Base-by-base conservation (phyloP, 2,329 filamentous ascomycete genomes). In the Cladorrhinum sp. region DNA sequence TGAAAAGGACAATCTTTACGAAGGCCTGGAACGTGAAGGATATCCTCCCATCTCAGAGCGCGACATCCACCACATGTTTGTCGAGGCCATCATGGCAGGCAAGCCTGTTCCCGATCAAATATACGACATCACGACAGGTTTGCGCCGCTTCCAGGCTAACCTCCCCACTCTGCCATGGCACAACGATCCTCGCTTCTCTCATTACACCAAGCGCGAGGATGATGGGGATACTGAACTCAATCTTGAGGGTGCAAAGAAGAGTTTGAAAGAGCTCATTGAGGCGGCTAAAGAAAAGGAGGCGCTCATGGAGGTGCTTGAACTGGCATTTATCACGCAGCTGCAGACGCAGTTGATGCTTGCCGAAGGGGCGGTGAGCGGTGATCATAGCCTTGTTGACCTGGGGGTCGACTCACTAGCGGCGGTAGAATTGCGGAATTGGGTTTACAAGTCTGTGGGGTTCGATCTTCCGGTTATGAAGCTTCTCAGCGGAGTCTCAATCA, bases 11-110 rank as follows among this genome's bases (percentile, higher is more conserved):
- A 64, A 73, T 10, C 64, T 78, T 2, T 79, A 79, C 60, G 64
- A 65, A 0, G 74, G 75, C 1, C 72, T 79, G 0, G 75, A 77
- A 70, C 68, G 75, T 3, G 76, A 79, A 12, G 76, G 77, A 5
- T 79, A 79, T 59, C 76, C 75, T 57, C 77, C 77, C 36, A 74
- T 83, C 12, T 81, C 80, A 2, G 81, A 84, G 67, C 72, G 74
- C 2, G 79, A 82, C 57, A 66, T 83, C 16, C 79, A 82, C 63
- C 77, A 80, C 63, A 76, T 80, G 71, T 80, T 84, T 61, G 73
- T 81, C 8, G 80, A 84, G 66, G 79, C 80, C 4, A 77, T 84
- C 24, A 67, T 73, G 0, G 74, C 75, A 0, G 79, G 80, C 3
- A 71, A 68, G 6, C 75, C 77, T 0, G 59, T 54, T 2, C 36